Evolutionary conservation across 768 basidiomycete species (phyloP).

Genomic region (Pilatotrama ljubarskyi): DNA sequence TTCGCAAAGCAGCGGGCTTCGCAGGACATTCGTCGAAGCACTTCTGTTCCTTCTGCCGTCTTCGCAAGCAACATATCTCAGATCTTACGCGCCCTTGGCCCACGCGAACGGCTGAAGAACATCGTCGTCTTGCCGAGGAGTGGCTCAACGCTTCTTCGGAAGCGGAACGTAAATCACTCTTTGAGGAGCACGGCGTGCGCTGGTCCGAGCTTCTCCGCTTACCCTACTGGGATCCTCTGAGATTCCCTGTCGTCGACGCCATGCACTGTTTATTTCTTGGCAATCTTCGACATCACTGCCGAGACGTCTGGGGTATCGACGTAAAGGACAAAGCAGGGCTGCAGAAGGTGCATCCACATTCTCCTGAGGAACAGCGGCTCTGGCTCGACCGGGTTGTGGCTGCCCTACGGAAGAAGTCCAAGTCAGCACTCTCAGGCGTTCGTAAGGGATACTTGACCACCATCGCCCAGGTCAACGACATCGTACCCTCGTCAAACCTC

Average conservation of each 20-base stretch:
- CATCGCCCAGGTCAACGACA: neutral
- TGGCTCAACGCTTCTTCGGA: slow-evolving; percentile 10
- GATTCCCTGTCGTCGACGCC: slow-evolving; percentile 24
- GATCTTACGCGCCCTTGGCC: slow-evolving; percentile 2
- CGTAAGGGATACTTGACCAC: neutral
- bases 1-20: neutral
- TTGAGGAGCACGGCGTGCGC: slow-evolving; percentile 21
- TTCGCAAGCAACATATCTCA: slow-evolving; percentile 11
- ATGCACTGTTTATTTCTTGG: slow-evolving; percentile 30
- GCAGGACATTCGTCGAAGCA: neutral
- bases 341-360: neutral
- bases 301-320: neutral
- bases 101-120: neutral
- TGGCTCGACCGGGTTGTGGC: neutral
- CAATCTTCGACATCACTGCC: neutral
- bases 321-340: neutral
- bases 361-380: neutral
- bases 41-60: slow-evolving; percentile 16
- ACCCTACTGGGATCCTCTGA: slow-evolving; percentile 30
- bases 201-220: slow-evolving; percentile 27
- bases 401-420: neutral
- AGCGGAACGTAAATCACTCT: slow-evolving; percentile 7
- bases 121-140: slow-evolving; percentile 14
- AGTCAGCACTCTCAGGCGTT: neutral
- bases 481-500: neutral